Base-by-base conservation (phyloP, 2,329 filamentous ascomycete species). In the Ophiostoma pallidulum region DNA sequence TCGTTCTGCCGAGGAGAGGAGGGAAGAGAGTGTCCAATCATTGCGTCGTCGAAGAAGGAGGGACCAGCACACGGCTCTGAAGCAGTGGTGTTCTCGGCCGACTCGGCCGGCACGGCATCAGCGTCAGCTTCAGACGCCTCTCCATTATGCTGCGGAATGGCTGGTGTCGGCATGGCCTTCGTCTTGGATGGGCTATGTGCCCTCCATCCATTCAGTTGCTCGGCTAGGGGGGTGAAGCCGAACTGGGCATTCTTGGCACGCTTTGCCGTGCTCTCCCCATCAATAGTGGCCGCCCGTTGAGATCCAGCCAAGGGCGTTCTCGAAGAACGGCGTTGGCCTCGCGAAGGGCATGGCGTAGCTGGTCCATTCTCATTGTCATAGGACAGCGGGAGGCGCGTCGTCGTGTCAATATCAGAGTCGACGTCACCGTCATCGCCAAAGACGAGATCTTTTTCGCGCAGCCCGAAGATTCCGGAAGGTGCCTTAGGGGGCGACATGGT, bases 151-250 rank as follows among this genome's bases (percentile, higher is more conserved):
- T 62, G 29, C 53, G 19, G 26, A 9, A n/a, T 13, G 1, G 16
- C 32, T 9, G 38, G 36, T 3, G 39, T 32, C 8, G 47, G 43
- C 3, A 38, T 56, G 19, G 37, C 56, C 45, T 51, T 59, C 56
- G 52, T 56, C 53, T 74, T 72, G 6, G 61, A 58, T 3, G 79
- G 78, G 53, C 77, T 84, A 20, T 69, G 69, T 1, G 81, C 70
- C 53, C 73, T 72, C 83, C 84, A 87, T 20, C 72, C 70, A 50
- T 68, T 73, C 4, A 86, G 65, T 56, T 82, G 74, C 32, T 74
- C 67, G 4, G 77, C 77, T 32, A 87, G 65, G 20, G 80, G 78
- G 1, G 80, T 84, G 52, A 85, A 82, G 2, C 79, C 78, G 44
- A 77, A 59, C 53, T 48, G 47, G 39, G 48, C 54, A 37, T 45